Evolutionary conservation across 331 rosid genomes (phyloP), one percentile per base, ranked within the genome.

Genomic region (Stylosanthes scabra): DNA sequence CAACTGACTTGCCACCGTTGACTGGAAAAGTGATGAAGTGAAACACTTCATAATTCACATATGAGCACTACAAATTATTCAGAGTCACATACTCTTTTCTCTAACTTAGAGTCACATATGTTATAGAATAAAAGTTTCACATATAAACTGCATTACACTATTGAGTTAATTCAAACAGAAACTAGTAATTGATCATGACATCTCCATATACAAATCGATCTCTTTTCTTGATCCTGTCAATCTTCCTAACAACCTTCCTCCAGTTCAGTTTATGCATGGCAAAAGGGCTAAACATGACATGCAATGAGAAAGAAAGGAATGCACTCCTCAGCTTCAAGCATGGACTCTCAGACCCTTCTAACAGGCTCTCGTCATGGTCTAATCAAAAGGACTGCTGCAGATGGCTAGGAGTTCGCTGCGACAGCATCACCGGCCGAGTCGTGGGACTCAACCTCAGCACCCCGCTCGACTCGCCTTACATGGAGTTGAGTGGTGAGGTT

Each of bases 291-390:
- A 67, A 39, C 7, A 72, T 50, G 6, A 54, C 50, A 28, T 84
- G 88, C 77, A 70, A 60, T 46, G 79, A 74, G 34, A 72, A 60
- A 16, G 88, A 84, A 59, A 78, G 54, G 27, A 47, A 66, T 12
- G 81, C 79, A 3, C 83, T 84, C 11, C 81, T 84, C 11, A 78
- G 59, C 7, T 70, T 81, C 71, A 84, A 84, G 79, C 62, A 70
- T 9, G 74, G 69, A 54, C 61, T 84, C 7, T 5, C 55, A 9
- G 59, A 76, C 52, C 68, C 60, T 62, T 37, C 59, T 14, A 56
- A 71, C 27, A 66, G 61, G 50, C 82, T 83, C 27, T 76, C 87
- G 25, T 67, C 84, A 29, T 80, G 87, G 87, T 70, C 82, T 41
- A 47, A 40, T 8, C 13, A 67, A 46, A 62, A 10, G 1, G 82